A percentile compares a stretch with the other conserved stretches of the same genome.
These are phyloP conservation scores for Pseudohalonectria lignicola DNA, from an alignment of 2,329 filamentous ascomycete genomes.

Conservation along the genomic window DNA sequence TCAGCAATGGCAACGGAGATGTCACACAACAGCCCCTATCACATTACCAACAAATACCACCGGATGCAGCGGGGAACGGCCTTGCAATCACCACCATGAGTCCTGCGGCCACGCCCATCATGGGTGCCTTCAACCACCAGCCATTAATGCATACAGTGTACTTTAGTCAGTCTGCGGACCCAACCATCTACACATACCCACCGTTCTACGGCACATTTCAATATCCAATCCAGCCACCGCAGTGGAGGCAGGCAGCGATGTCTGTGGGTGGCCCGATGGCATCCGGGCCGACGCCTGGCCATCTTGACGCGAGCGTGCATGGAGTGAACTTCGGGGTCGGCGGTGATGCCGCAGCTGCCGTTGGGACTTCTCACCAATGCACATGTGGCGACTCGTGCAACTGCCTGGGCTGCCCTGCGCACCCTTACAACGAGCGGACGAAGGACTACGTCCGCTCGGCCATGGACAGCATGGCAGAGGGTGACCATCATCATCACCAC, in stretches of 20 bases:
- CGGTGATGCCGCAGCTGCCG: neutral
- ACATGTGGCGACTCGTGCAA: constrained; percentile 12
- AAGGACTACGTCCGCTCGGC: constrained; percentile 9
- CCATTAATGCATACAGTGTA: constrained; percentile 6
- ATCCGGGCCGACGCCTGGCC: neutral
- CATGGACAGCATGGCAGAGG: constrained; percentile 8
- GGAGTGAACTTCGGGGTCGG: neutral
- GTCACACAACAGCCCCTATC: too few species aligned
- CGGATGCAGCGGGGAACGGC: too few species aligned
- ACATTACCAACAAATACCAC: too few species aligned
- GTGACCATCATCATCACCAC: neutral
- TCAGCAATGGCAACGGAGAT: too few species aligned
- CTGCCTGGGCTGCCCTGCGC: constrained; percentile 11
- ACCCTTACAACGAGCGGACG: constrained; percentile 12
- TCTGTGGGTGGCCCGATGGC: neutral
- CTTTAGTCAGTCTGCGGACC: constrained; percentile 1
- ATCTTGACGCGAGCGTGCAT: neutral
- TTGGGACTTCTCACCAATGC: constrained; percentile 9
- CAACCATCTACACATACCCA: constrained; percentile 6
- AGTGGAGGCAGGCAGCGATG: constrained; percentile 8
- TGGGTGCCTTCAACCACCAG: neutral
- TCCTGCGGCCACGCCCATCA: neutral
- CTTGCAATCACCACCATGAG: neutral
- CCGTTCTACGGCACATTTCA: constrained; percentile 9
- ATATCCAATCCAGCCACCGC: constrained; percentile 10